Evolutionary conservation across 2,329 filamentous ascomycete species (phyloP).

Genomic region (Meredithiella fracta): DNA sequence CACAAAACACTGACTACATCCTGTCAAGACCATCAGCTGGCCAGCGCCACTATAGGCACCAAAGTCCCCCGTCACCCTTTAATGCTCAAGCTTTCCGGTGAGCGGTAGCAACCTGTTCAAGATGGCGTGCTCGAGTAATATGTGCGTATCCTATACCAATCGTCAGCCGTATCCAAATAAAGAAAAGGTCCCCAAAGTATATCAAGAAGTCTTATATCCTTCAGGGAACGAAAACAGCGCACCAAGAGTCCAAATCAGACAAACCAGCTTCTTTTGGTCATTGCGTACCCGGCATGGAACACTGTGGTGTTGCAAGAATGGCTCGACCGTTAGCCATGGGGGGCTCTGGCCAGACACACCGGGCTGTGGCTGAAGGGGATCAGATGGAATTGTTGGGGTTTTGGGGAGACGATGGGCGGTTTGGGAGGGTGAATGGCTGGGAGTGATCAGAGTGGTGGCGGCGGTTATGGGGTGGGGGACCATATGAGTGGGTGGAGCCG

Average conservation of each 20-base stretch:
- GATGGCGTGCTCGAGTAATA: conserved; percentile 3
- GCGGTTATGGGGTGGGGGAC: neutral
- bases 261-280: neutral
- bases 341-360: neutral
- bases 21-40: neutral
- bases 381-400: neutral
- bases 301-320: neutral
- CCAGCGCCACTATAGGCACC: neutral
- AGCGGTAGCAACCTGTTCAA: neutral
- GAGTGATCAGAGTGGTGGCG: neutral
- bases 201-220: too few relatives aligned
- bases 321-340: neutral
- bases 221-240: neutral
- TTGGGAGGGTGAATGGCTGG: neutral
- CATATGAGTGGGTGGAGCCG: neutral
- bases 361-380: neutral
- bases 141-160: neutral
- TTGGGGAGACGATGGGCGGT: neutral
- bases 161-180: neutral
- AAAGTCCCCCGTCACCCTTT: neutral
- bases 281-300: neutral
- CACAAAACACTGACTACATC: too few relatives aligned
- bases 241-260: neutral
- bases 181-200: too few relatives aligned
- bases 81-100: neutral